Conservation (phyloP, 306 rosid species). For the Potentilla sterilis region DNA sequence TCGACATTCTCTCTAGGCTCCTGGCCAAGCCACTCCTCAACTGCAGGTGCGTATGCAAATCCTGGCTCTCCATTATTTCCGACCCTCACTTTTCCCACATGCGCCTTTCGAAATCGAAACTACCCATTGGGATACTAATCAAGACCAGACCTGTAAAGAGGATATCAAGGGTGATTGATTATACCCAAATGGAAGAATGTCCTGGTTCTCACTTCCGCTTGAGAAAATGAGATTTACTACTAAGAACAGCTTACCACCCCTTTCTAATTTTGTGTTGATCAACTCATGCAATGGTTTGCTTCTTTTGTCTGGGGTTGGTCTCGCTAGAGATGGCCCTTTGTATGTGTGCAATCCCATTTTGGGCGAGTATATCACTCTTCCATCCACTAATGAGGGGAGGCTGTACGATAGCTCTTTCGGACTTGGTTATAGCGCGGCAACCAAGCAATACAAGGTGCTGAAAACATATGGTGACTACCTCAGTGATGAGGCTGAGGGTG, state of each 20-base stretch:
- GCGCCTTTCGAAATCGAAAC: not conserved
- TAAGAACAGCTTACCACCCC: not conserved
- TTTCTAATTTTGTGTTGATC: not conserved
- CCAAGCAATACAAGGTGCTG: constrained; percentile 6
- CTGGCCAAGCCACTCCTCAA: not conserved
- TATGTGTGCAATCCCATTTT: constrained; percentile 7
- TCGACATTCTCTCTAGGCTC: constrained; percentile 1
- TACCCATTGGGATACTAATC: not conserved
- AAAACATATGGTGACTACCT: not conserved
- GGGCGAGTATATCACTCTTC: not conserved
- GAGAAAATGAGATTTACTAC: not conserved
- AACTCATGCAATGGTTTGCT: not conserved
- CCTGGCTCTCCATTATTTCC: constrained; percentile 4
- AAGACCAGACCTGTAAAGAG: not conserved
- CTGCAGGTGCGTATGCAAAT: constrained; percentile 20
- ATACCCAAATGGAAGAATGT: not conserved
- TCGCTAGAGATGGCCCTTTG: not conserved
- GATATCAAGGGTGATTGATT: not conserved
- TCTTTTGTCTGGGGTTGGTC: not conserved
- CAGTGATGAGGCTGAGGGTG: not conserved
- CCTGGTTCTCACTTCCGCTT: not conserved
- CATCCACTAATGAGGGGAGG: not conserved
- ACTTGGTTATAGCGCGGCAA: not conserved
- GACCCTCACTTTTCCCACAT: not conserved
- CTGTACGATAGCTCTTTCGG: not conserved